Base-by-base conservation (phyloP, 2,329 filamentous ascomycete genomes). In the Alternaria burnsii region DNA sequence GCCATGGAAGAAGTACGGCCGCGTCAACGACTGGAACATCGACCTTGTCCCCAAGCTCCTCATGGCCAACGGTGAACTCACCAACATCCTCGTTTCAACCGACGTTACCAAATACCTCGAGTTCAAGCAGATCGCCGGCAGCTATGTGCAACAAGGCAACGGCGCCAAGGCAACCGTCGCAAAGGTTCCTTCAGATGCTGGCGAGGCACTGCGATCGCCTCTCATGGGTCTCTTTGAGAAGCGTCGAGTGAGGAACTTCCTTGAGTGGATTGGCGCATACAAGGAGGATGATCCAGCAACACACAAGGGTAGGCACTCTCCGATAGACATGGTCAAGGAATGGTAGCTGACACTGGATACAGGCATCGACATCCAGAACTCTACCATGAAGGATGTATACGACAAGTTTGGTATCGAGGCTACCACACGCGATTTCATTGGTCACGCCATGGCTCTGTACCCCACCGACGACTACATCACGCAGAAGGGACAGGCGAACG, bases 161-260 rank as follows among this genome's bases (percentile, higher is more conserved):
- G 89, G 88, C n/a, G 69, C 87, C 69, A 95, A 93, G 83, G 93
- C 93, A 58, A 97, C 93, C 44, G 91, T 98, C 64, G 94, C 94
- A 76, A 99, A 98, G 86, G 95, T 99, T 40, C 95, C 95, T 51
- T 96, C 94, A 55, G 94, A 97, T 82, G 93, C 94, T 44, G 87
- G 84, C 57, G 95, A 99, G 83, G 79, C 95, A 66, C 86, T 98
- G 74, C 89, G 90, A 75, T 98, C 94, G 52, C 93, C 94, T 52
- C 84, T 99, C 74, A 97, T 99, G 93, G 95, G 95, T 60, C 85
- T 98, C 62, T 97, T 97, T 67, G 95, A 99, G 86, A 99, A 99
- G 88, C 89, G 94, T 74, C 88, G 95, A 74, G 96, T 97, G 81
- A 96, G 97, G 88, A 91, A 89, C 81, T 99, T 98, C 83, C 88